Evolutionary conservation across 192 early-diverging fungal species (phyloP), one percentile per base, ranked within the genome.

Genomic region (Linderina pennispora): DNA sequence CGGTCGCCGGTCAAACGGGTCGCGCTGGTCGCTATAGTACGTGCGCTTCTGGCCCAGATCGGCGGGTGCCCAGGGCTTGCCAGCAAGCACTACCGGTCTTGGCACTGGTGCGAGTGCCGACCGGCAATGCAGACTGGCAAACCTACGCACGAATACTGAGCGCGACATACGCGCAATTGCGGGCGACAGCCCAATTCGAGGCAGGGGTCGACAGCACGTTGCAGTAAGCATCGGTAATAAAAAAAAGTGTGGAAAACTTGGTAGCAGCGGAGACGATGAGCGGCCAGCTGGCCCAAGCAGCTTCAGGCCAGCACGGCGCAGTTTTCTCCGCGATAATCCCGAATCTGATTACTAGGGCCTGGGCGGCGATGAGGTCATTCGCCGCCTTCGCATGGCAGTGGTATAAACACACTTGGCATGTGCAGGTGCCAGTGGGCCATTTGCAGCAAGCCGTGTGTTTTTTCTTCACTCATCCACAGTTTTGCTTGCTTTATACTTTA

Each of bases 391-490:
- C n/a, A n/a, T n/a, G n/a, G n/a, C n/a, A n/a, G n/a, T n/a, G n/a
- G n/a, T n/a, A n/a, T n/a, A 57, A 80, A 41, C 59, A 77, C 35
- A 76, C 78, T 5, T 31, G 28, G 28, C 6, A 11, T 8, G 28
- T 11, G 28, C 11, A 3, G 4, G 19, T 36, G 28, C 6, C 28
- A 11, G 28, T 5, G 28, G 28, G 11, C 6, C 11, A 11, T 11
- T 31, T 31, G 28, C 11, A 11, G 6, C 11, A 5, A 31, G 28
- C 28, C 28, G 6, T 31, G 6, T 11, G 6, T 31, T 31, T 31
- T 5, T 11, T 31, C 28, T 11, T 31, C 28, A 31, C 11, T 31
- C 28, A 8, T 31, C 28, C 28, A 31, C 28, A 8, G 11, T 31
- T 31, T 11, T 31, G 11, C 28, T 31, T 31, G 28, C n/a, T n/a